phyloP scores from a whole-genome alignment of 2,329 filamentous ascomycete genomes.

The Monilinia polystroma region DNA sequence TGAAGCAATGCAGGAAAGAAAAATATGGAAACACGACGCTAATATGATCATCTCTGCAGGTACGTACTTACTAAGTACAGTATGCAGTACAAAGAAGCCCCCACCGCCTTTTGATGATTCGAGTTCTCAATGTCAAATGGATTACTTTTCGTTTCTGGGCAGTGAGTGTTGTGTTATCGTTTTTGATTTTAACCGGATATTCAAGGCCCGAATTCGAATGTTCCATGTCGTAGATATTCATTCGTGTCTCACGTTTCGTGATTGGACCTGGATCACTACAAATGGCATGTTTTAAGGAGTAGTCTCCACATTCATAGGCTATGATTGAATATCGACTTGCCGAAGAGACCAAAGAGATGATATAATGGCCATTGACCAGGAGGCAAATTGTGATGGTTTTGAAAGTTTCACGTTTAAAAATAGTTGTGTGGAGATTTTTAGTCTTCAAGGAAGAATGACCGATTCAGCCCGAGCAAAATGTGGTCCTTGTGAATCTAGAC shows the following conservation, averaged over 20 bases:
- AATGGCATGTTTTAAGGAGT: not conserved
- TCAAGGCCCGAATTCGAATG: not conserved
- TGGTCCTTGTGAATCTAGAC: conserved; percentile 20
- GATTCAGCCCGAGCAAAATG: conserved; percentile 10
- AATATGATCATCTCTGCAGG: conserved; percentile 17
- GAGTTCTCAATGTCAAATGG: not conserved
- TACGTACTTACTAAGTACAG: not conserved
- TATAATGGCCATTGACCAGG: not conserved
- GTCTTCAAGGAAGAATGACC: conserved; percentile 7
- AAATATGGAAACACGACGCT: not conserved
- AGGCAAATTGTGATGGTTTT: not conserved
- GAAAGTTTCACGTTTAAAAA: not conserved
- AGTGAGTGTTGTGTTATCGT: not conserved
- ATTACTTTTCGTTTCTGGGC: not conserved
- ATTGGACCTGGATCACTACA: not conserved
- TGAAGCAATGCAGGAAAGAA: not conserved
- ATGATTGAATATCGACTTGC: not conserved
- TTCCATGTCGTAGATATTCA: not conserved
- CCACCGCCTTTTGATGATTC: conserved; percentile 12
- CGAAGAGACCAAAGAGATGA: not conserved
- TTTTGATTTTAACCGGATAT: not conserved
- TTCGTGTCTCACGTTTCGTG: not conserved
- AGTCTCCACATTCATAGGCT: not conserved
- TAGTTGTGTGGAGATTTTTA: not conserved
- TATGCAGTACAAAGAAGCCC: not conserved